phyloP scores from a whole-genome alignment of 2,329 filamentous ascomycete genomes.

The Epicoccum nigrum region DNA sequence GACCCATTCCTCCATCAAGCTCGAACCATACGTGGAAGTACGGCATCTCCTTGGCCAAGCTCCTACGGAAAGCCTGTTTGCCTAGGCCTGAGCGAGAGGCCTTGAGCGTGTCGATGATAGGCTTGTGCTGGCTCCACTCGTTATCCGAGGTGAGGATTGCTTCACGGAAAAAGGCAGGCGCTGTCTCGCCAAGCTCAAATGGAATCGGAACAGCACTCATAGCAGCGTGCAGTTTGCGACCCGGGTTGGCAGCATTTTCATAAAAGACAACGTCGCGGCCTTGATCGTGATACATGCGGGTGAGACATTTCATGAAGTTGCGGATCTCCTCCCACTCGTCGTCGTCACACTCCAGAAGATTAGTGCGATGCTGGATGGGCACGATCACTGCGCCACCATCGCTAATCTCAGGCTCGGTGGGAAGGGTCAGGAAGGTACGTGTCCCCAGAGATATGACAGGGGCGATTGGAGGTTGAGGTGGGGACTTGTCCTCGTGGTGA shows the following conservation, averaged over 20 bases:
- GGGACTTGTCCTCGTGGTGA: slow-evolving; percentile 82
- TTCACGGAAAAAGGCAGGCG: slow-evolving; percentile 93
- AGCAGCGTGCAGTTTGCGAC: slow-evolving; percentile 80
- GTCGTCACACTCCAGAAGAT: slow-evolving; percentile 96
- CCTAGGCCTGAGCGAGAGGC: slow-evolving; percentile 71
- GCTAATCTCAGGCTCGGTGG: slow-evolving; percentile 86
- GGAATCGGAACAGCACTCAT: slow-evolving; percentile 87
- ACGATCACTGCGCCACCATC: slow-evolving; percentile 86
- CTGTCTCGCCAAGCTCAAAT: slow-evolving; percentile 86
- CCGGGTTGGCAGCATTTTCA: slow-evolving; percentile 87
- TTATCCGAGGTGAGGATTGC: slow-evolving; percentile 87
- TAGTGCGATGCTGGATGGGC: slow-evolving; percentile 83
- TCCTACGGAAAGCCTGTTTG: slow-evolving; percentile 79
- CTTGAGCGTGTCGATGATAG: slow-evolving; percentile 85
- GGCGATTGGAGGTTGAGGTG: slow-evolving; percentile 72
- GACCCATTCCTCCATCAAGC: slow-evolving; percentile 88
- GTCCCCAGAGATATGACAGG: slow-evolving; percentile 87
- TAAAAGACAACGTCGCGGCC: slow-evolving; percentile 95
- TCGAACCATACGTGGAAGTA: slow-evolving; percentile 98
- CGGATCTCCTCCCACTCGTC: slow-evolving; percentile 99
- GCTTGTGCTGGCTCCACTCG: slow-evolving; percentile 95
- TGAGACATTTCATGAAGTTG: slow-evolving; percentile 98
- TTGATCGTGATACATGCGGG: slow-evolving; percentile 91
- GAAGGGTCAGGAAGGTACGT: slow-evolving; percentile 83
- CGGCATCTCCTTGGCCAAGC: slow-evolving; percentile 91